These are phyloP conservation scores for Melanogaster broomeanus DNA, from an alignment of 768 basidiomycete species.

Conservation along the genomic window DNA sequence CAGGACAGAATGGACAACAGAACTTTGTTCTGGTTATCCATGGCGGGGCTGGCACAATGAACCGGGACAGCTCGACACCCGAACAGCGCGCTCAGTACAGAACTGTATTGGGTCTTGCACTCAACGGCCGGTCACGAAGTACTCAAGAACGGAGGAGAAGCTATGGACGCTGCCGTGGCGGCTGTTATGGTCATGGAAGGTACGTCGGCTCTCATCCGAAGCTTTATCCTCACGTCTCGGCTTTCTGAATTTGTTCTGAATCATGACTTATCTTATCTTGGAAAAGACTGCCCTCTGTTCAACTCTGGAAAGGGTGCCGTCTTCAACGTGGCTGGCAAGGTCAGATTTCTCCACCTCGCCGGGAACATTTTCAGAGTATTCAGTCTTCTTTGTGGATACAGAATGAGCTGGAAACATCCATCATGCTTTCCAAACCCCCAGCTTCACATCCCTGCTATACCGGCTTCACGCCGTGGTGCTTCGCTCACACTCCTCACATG, in stretches of 20 bases:
- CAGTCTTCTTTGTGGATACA: conserved; percentile 28
- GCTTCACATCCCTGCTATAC: conserved; percentile 59
- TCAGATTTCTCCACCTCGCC: conserved; percentile 24
- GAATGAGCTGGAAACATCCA: conserved; percentile 81
- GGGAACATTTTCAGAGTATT: not conserved
- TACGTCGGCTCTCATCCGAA: conserved; percentile 22
- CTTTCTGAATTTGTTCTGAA: too few species aligned
- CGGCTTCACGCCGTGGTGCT: conserved; percentile 58
- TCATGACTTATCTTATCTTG: not conserved
- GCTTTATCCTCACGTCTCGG: not conserved
- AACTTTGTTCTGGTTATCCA: conserved; percentile 65
- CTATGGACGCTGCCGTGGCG: conserved; percentile 79
- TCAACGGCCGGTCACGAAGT: conserved; percentile 65
- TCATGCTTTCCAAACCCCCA: conserved; percentile 83
- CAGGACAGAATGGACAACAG: too few species aligned
- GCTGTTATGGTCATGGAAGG: conserved; percentile 78
- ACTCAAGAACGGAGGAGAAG: conserved; percentile 69
- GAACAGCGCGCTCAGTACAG: conserved; percentile 62
- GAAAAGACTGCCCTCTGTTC: conserved; percentile 71
- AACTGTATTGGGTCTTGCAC: conserved; percentile 50
- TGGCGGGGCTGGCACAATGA: conserved; percentile 79
- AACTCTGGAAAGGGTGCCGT: conserved; percentile 83
- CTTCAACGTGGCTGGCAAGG: conserved; percentile 80
- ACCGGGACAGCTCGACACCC: conserved; percentile 54
- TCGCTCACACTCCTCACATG: conserved; percentile 67